A percentile compares a stretch with the other conserved stretches of the same genome.
Conservation (phyloP, 495 filamentous ascomycete genomes). For the Lepidopterella palustris region DNA sequence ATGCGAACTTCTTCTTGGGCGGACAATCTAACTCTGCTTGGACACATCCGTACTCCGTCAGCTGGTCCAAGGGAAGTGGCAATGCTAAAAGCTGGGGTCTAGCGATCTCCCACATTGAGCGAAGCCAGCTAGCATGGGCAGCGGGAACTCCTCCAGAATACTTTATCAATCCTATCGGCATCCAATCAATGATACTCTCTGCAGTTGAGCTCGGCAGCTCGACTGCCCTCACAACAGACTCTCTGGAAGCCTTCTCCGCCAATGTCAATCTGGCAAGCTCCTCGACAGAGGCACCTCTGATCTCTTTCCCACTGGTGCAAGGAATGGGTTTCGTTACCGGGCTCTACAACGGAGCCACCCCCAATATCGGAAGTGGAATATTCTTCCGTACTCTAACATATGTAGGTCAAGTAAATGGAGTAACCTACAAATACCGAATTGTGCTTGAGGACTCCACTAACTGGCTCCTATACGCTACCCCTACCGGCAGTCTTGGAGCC, state of each 20-base stretch:
- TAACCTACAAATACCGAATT: conserved; percentile 72
- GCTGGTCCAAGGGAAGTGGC: conserved; percentile 68
- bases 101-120: conserved; percentile 64
- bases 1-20: conserved; percentile 79
- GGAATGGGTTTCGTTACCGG: conserved; percentile 86
- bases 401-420: conserved; percentile 46
- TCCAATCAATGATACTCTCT: conserved; percentile 73
- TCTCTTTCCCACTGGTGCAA: conserved; percentile 80
- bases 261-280: conserved; percentile 59
- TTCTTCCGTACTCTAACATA: conserved; percentile 64
- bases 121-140: conserved; percentile 58
- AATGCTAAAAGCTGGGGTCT: conserved; percentile 66
- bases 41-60: conserved; percentile 78
- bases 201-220: conserved; percentile 60
- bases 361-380: conserved; percentile 65
- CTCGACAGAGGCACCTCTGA: conserved; percentile 44
- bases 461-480: conserved; percentile 78
- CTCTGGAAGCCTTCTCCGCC: conserved; percentile 61
- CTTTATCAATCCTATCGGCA: conserved; percentile 75
- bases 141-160: conserved; percentile 54
- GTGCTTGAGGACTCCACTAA: conserved; percentile 61
- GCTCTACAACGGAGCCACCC: conserved; percentile 62
- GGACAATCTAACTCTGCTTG: conserved; percentile 63
- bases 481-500: conserved; percentile 42
- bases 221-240: conserved; percentile 57